phyloP scores from a whole-genome alignment of 805 yeast species.

The Zygotorulaspora florentina region DNA sequence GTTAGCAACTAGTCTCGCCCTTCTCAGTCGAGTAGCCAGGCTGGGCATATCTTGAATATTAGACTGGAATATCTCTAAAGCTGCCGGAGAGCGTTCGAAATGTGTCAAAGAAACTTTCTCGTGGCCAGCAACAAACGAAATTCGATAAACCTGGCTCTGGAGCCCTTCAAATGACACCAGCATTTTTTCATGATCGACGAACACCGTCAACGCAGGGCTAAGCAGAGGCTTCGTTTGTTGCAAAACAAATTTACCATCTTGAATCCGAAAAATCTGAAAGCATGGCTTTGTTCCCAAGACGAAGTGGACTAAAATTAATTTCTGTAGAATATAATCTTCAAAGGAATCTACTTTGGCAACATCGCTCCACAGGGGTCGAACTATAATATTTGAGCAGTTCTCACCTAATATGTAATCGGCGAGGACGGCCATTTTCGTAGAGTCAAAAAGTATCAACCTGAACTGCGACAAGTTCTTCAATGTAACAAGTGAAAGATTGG shows the following conservation, averaged over 20 bases:
- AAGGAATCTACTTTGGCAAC: neutral
- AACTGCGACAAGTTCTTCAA: neutral
- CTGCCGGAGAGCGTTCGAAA: neutral
- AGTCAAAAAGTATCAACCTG: conserved; percentile 5
- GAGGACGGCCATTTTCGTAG: neutral
- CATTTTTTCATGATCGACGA: neutral
- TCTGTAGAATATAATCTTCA: neutral
- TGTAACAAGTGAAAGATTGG: neutral
- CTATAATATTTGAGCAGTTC: neutral
- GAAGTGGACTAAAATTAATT: neutral
- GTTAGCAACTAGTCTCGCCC: neutral
- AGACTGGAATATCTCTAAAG: neutral
- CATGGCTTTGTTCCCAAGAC: neutral
- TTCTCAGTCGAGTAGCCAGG: too few relatives aligned
- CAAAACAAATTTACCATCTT: neutral
- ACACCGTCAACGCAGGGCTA: neutral
- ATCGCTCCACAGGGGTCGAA: neutral
- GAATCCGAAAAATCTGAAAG: conserved; percentile 2
- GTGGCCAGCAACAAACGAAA: neutral
- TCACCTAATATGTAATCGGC: neutral
- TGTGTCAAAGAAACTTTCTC: neutral
- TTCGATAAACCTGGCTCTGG: neutral
- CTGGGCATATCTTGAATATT: too few relatives aligned
- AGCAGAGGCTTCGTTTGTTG: neutral
- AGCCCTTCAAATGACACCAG: conserved; percentile 3